Evolutionary conservation across 108 stramenopile genomes (phyloP).

Genomic region (Pseudonitzschia multistriata): DNA sequence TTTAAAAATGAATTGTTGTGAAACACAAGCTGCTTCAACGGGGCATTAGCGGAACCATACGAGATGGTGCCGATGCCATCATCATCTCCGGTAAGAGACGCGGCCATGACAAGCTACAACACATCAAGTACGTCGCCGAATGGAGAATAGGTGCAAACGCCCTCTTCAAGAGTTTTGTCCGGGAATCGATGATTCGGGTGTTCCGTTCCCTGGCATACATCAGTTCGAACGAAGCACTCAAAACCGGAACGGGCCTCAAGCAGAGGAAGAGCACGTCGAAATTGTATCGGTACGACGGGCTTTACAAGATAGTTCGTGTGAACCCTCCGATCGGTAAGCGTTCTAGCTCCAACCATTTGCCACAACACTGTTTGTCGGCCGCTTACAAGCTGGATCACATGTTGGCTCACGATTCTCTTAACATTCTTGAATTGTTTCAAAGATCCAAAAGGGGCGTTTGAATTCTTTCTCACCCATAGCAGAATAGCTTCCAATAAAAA

Average conservation of each 20-base stretch:
- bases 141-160: slow-evolving; percentile 15
- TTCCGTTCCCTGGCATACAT: slow-evolving; percentile 1
- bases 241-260: not conserved
- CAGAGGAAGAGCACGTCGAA: not conserved
- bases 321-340: not conserved
- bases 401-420: not conserved
- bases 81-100: slow-evolving; percentile 32
- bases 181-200: not conserved
- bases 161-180: slow-evolving; percentile 1
- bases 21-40: slow-evolving; percentile 26
- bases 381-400: no score
- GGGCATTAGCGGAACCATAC: slow-evolving; percentile 54
- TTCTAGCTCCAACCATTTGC: not conserved
- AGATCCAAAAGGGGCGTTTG: not conserved
- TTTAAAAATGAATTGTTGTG: not conserved
- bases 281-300: slow-evolving; percentile 14
- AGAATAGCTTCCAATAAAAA: not conserved
- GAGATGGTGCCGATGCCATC: slow-evolving; percentile 52
- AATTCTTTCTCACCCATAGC: not conserved
- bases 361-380: not conserved
- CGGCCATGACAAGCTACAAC: not conserved
- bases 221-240: not conserved
- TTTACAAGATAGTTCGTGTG: not conserved
- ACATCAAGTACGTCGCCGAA: slow-evolving; percentile 9
- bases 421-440: not conserved